Evolutionary conservation across 495 filamentous ascomycete genomes (phyloP).

Genomic region (Apiosordaria backusii): DNA sequence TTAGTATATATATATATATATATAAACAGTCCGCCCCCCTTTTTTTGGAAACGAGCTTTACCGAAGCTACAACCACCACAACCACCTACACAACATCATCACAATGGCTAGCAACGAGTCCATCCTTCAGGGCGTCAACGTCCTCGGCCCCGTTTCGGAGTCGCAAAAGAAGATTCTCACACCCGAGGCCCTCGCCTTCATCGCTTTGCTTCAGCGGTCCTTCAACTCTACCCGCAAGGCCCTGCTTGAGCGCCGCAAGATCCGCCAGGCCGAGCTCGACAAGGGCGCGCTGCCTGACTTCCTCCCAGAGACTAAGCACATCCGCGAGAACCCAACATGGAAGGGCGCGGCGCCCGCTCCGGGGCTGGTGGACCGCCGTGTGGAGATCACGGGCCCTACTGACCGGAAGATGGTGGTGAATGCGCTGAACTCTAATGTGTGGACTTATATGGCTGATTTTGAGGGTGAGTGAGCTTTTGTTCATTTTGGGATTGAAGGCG

Average conservation of each 20-base stretch:
- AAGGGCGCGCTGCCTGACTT: slow-evolving; percentile 90
- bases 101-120: slow-evolving; percentile 68
- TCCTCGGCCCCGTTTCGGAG: slow-evolving; percentile 74
- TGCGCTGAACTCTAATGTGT: slow-evolving; percentile 93
- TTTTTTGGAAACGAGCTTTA: background rate
- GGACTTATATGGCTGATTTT: slow-evolving; percentile 99
- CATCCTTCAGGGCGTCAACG: slow-evolving; percentile 81
- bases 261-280: slow-evolving; percentile 93
- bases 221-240: slow-evolving; percentile 90
- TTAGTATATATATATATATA: background rate
- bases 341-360: slow-evolving; percentile 91
- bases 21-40: background rate
- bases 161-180: slow-evolving; percentile 86
- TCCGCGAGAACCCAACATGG: slow-evolving; percentile 93
- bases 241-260: slow-evolving; percentile 78
- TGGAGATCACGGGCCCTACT: slow-evolving; percentile 98
- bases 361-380: slow-evolving; percentile 86
- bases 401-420: slow-evolving; percentile 99
- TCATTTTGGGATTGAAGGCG: background rate
- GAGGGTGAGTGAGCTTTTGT: slow-evolving; percentile 64
- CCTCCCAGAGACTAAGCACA: slow-evolving; percentile 91
- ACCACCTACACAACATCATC: slow-evolving; percentile 10
- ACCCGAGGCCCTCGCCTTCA: slow-evolving; percentile 85
- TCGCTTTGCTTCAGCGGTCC: slow-evolving; percentile 87
- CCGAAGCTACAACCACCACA: background rate